Evolutionary conservation across 306 rosid species (phyloP), one percentile per base, ranked within the genome.

Genomic region (Datisca glomerata): DNA sequence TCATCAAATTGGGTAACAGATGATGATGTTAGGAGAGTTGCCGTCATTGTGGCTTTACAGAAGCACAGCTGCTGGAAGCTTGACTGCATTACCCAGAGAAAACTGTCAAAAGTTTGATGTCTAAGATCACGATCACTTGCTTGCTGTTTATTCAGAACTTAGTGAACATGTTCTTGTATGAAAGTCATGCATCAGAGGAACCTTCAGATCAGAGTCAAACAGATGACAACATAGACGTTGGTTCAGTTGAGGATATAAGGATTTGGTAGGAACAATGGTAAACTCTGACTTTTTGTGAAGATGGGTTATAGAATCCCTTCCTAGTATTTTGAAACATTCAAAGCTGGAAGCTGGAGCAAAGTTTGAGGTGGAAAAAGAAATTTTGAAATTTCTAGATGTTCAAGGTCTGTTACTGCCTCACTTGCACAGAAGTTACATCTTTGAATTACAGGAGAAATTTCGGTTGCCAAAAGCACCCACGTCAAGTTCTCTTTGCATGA

Each of bases 131-230:
- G 80, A 64, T 50, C 81, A 95, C 95, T 32, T 84, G 93, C 70
- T 65, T 77, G 76, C 78, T 84, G 53, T 89, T 80, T 55, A 60
- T 84, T 75, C 95, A 84, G 63, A 84, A 68, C 65, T 72, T 89
- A 24, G 54, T 55, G 45, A 72, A 76, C 65, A 63, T 84, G 67
- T 89, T 89, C 55, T 79, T 89, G 31, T 86, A 89, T 64, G 98
- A 84, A 66, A 75, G 73, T 49, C 78, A 70, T 63, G 58, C 69
- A 53, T 47, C 52, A 4, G 98, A 89, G 60, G 98, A 89, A 66
- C 98, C 98, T 51, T 89, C 95, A 16, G 98, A 89, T 53, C 98
- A 84, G 69, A 84, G 98, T 69, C 91, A 84, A 73, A 89, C 95
- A 25, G 93, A 89, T 68, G 98, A 89, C 61, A 89, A 84, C 66